Conservation (phyloP, 2,329 filamentous ascomycete genomes). For the Hypoxylon sp. region DNA sequence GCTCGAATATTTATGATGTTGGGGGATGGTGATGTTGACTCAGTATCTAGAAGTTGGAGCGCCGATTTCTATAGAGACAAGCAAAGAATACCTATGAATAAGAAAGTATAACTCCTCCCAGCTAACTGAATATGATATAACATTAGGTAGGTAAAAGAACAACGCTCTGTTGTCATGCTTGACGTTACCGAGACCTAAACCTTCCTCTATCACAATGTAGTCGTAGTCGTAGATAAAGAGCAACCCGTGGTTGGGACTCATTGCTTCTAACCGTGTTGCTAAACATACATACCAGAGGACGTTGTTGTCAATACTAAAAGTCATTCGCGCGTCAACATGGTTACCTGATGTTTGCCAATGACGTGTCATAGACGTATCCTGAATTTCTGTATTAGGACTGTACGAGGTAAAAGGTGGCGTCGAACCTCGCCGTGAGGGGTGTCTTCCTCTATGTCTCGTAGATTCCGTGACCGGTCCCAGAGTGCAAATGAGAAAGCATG, state of each 20-base stretch:
- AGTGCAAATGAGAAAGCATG: not conserved
- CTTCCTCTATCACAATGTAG: not conserved
- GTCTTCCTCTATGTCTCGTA: not conserved
- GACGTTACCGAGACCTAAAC: constrained; percentile 8
- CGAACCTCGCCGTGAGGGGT: not conserved
- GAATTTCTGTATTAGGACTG: not conserved
- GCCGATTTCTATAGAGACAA: not conserved
- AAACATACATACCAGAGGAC: not conserved
- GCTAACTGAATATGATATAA: not conserved
- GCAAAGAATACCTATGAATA: not conserved
- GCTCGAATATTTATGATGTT: not conserved
- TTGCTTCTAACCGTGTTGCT: not conserved
- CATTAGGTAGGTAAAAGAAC: not conserved
- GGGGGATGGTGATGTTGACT: not conserved
- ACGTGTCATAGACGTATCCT: not conserved
- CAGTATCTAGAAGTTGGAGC: not conserved
- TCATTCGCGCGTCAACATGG: not conserved
- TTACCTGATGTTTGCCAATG: not conserved
- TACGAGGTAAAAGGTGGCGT: not conserved
- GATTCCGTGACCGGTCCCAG: not conserved
- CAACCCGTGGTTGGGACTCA: not conserved
- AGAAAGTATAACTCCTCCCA: not conserved
- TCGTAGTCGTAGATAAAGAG: not conserved
- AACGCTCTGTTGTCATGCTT: not conserved
- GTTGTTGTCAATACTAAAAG: not conserved